Evolutionary conservation across 768 basidiomycete genomes (phyloP), one percentile per base, ranked within the genome.

Genomic region (Mycena filopes): DNA sequence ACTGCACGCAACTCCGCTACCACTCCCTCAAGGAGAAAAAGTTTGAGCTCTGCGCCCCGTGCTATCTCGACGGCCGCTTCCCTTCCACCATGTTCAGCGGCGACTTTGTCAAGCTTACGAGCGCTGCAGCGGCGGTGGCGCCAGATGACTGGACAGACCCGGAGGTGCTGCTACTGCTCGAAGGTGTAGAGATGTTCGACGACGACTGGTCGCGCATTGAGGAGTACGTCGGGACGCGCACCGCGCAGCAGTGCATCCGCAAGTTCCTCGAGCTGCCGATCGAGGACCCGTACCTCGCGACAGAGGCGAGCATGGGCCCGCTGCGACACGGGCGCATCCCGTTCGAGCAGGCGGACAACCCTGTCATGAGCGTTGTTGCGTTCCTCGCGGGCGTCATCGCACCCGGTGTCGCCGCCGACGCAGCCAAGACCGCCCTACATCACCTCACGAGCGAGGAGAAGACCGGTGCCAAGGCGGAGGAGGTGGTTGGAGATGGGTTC

Each of bases 311-410:
- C 23, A 86, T 90, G 80, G 94, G 94, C 11, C 82, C 90, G 1
- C 79, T 96, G 46, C 79, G 91, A 59, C 95, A 89, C 57, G 88
- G 89, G 0, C 80, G 91, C 18, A 84, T 98, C 57, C 97, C 97
- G 0, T 98, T 98, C 74, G 92, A 95, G 71, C 93, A 95, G 75
- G 89, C 93, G 6, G 98, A 99, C 73, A 99, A 99, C 73, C 98
- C 98, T 0, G 95, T 99, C 20, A 95, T 99, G 95, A 95, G 93
- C 76, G 98, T 99, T 25, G 96, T 99, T 21, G 95, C 98, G 2
- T 99, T 98, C 81, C 83, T 99, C 25, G 95, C 98, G 10, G 93
- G 94, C 8, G 95, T 96, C 12, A 92, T 99, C 9, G 89, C 89
- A 12, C 95, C 95, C 0, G 90, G 90, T 0, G 92, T 98, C 5